Evolutionary conservation across 345 rosid genomes (phyloP), one percentile per base, ranked within the genome.

Genomic region (Populus nigra): DNA sequence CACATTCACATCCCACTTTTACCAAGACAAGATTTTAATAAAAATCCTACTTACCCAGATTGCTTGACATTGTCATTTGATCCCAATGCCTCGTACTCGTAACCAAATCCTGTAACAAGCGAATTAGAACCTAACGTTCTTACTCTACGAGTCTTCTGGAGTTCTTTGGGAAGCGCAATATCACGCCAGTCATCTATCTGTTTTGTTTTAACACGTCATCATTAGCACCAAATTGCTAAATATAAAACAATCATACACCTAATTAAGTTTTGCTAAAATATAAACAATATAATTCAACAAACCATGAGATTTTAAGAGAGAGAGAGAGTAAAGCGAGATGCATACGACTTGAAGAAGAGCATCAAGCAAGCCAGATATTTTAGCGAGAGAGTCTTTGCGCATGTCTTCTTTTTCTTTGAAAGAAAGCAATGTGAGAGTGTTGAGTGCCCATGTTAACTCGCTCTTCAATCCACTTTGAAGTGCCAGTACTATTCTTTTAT

Each of bases 151-250:
- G 75, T 86, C 80, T 85, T 92, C 29, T 75, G 77, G 22, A 86
- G 86, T 38, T 90, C 97, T 76, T 83, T 92, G 1, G 99, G 97
- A 47, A 92, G 86, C 10, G 89, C 89, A 53, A 96, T 82, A 80
- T 93, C 99, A 35, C 93, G 93, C 98, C 98, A 93, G 68, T 96
- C 98, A 88, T 96, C 99, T 65, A 96, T 92, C 99, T 93, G 89
- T 78, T 74, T 84, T 72, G 71, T 25, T 73, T 41, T 35, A 69
- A 68, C 50, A 63, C 10, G 22, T 25, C 10, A 63, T 62, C 16
- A 71, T 10, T 12, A 10, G 47, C 15, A 62, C 12, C 66, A 74
- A 59, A 57, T 57, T 57, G 36, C 15, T 39, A 8, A 72, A 49
- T 6, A 4, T 35, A n/a, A 55, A 35, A 12, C 35, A 76, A 65